These are phyloP conservation scores for Mycena leptocephala DNA, from an alignment of 768 basidiomycete genomes.

Conservation along the genomic window DNA sequence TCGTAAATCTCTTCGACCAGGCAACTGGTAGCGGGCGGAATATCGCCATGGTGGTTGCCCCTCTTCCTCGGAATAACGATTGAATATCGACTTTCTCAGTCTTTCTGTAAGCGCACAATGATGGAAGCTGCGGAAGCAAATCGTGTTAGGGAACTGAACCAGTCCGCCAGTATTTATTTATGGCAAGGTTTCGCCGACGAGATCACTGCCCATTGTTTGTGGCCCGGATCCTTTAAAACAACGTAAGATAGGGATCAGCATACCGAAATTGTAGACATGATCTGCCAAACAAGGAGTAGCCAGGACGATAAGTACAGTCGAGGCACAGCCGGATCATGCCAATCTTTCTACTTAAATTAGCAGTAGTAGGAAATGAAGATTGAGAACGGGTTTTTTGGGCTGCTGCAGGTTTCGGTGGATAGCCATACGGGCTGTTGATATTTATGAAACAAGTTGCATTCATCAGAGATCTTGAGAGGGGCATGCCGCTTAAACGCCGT, in stretches of 20 bases:
- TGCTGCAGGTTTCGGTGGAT: neutral
- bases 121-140: conserved; percentile 20
- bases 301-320: neutral
- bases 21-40: conserved; percentile 81
- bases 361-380: too few species aligned
- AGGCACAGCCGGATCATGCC: conserved; percentile 29
- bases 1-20: conserved; percentile 84
- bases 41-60: conserved; percentile 71
- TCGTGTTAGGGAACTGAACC: conserved; percentile 29
- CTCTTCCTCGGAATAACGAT: conserved; percentile 34
- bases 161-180: conserved; percentile 31
- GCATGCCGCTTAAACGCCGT: conserved; percentile 20
- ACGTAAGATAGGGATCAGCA: conserved; percentile 32
- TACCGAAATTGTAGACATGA: conserved; percentile 27
- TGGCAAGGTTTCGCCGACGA: conserved; percentile 23
- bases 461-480: neutral
- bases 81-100: neutral
- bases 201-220: conserved; percentile 3
- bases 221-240: neutral
- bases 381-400: neutral
- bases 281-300: conserved; percentile 34
- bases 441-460: conserved; percentile 11
- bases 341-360: neutral
- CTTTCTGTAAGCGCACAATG: neutral
- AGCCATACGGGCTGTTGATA: neutral